Conservation (phyloP, 2,329 filamentous ascomycete species). For the Diaporthe citrichinensis region DNA sequence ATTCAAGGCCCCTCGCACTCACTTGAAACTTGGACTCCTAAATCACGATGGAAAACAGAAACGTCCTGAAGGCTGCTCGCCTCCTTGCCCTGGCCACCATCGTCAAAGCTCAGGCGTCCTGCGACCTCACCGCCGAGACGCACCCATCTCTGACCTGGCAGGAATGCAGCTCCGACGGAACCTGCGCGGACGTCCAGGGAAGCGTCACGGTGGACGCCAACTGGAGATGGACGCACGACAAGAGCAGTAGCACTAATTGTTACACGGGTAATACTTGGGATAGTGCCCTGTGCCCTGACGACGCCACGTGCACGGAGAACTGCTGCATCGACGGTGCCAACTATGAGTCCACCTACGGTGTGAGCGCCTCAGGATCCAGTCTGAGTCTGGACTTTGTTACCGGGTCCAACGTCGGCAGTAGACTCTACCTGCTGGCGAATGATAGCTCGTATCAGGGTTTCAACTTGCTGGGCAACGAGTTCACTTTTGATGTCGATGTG, state of each 20-base stretch:
- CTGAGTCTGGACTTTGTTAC: slow-evolving; percentile 65
- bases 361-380: slow-evolving; percentile 62
- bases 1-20: neutral
- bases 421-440: slow-evolving; percentile 51
- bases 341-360: slow-evolving; percentile 67
- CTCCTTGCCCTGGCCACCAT: neutral
- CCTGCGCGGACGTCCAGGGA: neutral
- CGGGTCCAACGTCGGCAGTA: slow-evolving; percentile 52
- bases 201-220: slow-evolving; percentile 60
- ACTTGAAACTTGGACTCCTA: neutral
- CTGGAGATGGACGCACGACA: slow-evolving; percentile 70
- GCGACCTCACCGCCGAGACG: slow-evolving; percentile 2
- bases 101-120: slow-evolving; percentile 7
- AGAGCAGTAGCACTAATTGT: slow-evolving; percentile 62
- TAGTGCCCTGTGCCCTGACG: slow-evolving; percentile 60
- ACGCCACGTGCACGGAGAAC: slow-evolving; percentile 65
- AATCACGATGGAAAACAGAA: slow-evolving; percentile 11
- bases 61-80: neutral
- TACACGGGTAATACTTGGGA: slow-evolving; percentile 66
- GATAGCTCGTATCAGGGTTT: slow-evolving; percentile 60
- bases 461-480: slow-evolving; percentile 71
- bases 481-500: slow-evolving; percentile 76
- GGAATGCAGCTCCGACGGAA: slow-evolving; percentile 1
- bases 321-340: slow-evolving; percentile 70
- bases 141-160: slow-evolving; percentile 19